Base-by-base conservation (phyloP, 306 rosid species). In the Casuarina cunninghamiana region DNA sequence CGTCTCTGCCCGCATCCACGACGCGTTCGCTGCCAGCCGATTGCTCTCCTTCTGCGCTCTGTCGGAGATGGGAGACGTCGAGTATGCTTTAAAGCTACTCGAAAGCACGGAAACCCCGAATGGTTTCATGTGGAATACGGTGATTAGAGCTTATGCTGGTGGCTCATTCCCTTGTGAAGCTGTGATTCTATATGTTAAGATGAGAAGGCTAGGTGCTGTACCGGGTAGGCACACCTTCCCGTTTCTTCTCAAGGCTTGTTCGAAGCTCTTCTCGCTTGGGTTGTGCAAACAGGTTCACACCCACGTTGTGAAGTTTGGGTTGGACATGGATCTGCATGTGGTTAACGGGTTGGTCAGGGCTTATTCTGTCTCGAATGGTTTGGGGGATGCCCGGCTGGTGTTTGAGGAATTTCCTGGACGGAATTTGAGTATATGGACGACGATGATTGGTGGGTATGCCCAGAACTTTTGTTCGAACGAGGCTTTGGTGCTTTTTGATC, bases 201-300 rank as follows among this genome's bases (percentile, higher is more conserved):
- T 87, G 90, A 83, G 90, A 60, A 79, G 77, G 54, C 71, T 11
- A 5, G 45, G 80, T 67, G 88, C 66, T 17, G 1, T 76, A 0
- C 88, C 87, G 2, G 84, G 90, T 1, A 87, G 76, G 48, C 88
- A 87, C 86, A 87, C 90, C 48, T 87, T 87, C 72, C 83, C 86
- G 5, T 87, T 84, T 69, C 84, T 87, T 73, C 84, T 87, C 41
- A 87, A 82, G 26, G 86, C 88, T 0, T 84, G 86, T 46, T 84
- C 81, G 1, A 62, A 35, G 37, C 16, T 55, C 16, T 57, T 7
- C 41, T 77, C 80, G 2, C 72, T 86, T 48, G n/a, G 8, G 41
- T 32, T 62, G 35, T 79, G 81, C 73, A 77, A 77, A 58, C 86
- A 82, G 79, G 83, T 87, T 32, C 88, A 87, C 21, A 3, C 78